Evolutionary conservation across 140 eudicot genomes (phyloP).

Genomic region (Ambrosia hybrid): DNA sequence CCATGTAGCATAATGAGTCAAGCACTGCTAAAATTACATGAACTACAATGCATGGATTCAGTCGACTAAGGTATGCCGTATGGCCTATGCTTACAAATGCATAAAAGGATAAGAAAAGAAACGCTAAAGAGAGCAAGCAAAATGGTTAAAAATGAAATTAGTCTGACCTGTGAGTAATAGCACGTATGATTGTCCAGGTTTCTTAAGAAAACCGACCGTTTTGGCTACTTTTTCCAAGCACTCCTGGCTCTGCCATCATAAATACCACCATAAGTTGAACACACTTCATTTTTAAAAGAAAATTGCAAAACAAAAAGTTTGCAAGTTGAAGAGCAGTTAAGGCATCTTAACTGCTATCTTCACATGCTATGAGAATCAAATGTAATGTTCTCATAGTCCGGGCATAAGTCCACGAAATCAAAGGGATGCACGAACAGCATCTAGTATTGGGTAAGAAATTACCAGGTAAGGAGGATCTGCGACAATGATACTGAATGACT

Average conservation of each 20-base stretch:
- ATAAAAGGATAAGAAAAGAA: neutral
- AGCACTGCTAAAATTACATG: no score
- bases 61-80: no score
- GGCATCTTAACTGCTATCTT: no score
- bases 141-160: neutral
- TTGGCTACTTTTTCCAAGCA: conserved; percentile 85
- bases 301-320: neutral
- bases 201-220: conserved; percentile 67
- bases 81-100: neutral
- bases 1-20: no score
- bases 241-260: conserved; percentile 71
- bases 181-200: conserved; percentile 60
- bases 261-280: conserved; percentile 1
- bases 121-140: no score
- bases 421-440: neutral
- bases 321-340: neutral
- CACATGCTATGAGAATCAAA: neutral
- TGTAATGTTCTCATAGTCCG: neutral
- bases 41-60: no score
- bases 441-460: conserved; percentile 6
- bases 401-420: neutral
- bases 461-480: conserved; percentile 99
- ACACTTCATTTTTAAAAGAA: neutral
- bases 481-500: conserved; percentile 65
- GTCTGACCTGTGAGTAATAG: conserved; percentile 81